Base-by-base conservation (phyloP, 2,329 filamentous ascomycete genomes). In the Xylariomycetidae sp. region DNA sequence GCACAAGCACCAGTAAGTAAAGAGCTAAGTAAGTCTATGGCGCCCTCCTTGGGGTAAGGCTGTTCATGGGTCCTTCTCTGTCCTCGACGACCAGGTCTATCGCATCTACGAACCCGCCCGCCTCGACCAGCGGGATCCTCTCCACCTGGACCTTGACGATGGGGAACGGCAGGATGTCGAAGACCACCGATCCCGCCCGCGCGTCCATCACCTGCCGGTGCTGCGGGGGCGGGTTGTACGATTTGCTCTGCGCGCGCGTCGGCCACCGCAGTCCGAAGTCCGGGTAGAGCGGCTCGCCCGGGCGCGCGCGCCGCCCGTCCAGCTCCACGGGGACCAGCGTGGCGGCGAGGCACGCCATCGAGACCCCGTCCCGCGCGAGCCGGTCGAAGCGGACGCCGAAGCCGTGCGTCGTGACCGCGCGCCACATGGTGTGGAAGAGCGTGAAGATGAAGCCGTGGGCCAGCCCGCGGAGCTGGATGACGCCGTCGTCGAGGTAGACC, bases 231-330 rank as follows among this genome's bases (percentile, higher is more conserved):
- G 34, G 16, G 10, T 31, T 19, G 6, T 14, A 17, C 17, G 29
- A 30, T n/a, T 9, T 12, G 14, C 34, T 16, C 4, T 28, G 11
- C 25, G 11, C 8, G 25, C 29, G 29, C 18, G 30, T 7, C 14
- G 16, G 27, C 34, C 29, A 36, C 17, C 25, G 18, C 22, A 32
- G 10, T 14, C 12, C 34, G n/a, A 36, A 36, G 18, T 32, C 30
- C 13, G 29, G 29, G 4, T 15, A 23, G 14, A 36, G 18, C 3
- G 34, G 34, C 25, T 19, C 18, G 4, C 7, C n/a, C n/a, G 31
- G 23, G 5, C 13, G 12, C 9, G n/a, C 23, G 18, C 25, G 29
- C 14, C 13, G 11, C 15, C 25, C 18, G n/a, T 26, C 34, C 15
- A 17, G 14, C n/a, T 34, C 36, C 17, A 38, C 13, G 3, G 31